Percentiles rank a stretch among this genome's conserved stretches.
Evolutionary conservation across 2,329 filamentous ascomycete species (phyloP).

Genomic region (Ciborinia camelliae): DNA sequence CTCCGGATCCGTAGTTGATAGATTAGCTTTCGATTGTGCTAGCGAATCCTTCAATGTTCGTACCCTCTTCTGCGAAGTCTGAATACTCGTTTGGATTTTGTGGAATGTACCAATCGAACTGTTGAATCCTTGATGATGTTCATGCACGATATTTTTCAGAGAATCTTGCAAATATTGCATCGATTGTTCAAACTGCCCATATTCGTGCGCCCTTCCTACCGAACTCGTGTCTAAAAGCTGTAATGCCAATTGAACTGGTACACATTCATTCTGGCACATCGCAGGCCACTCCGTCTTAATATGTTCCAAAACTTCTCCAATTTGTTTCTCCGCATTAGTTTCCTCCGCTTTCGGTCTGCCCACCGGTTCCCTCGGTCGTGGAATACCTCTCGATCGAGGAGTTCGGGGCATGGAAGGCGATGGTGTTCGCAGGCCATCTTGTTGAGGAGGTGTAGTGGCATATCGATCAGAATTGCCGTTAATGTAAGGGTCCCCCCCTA

Average conservation of each 20-base stretch:
- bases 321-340: conserved; percentile 35
- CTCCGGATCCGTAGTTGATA: conserved; percentile 84
- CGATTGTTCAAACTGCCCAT: conserved; percentile 77
- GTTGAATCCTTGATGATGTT: conserved; percentile 99
- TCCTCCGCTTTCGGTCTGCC: conserved; percentile 23
- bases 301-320: conserved; percentile 61
- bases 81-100: conserved; percentile 93
- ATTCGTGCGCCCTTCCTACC: conserved; percentile 84
- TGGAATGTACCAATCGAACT: conserved; percentile 98
- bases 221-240: conserved; percentile 94
- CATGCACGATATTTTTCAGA: conserved; percentile 92
- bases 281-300: conserved; percentile 89
- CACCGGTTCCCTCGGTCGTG: conserved; percentile 26
- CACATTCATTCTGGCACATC: conserved; percentile 83
- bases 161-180: conserved; percentile 89
- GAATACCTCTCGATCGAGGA: conserved; percentile 22
- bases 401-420: conserved; percentile 27
- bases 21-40: conserved; percentile 71
- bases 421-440: conserved; percentile 16
- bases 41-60: conserved; percentile 80
- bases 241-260: conserved; percentile 91
- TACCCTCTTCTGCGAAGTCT: conserved; percentile 81
- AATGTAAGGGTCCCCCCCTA: conserved; percentile 34
- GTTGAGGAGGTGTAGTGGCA: conserved; percentile 27
- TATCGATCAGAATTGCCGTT: conserved; percentile 34